Percentiles rank a stretch among this genome's conserved stretches.
Evolutionary conservation across 1,139 yeast genomes (phyloP).

Genomic region (Hemisphaericaspora xylanilytica): DNA sequence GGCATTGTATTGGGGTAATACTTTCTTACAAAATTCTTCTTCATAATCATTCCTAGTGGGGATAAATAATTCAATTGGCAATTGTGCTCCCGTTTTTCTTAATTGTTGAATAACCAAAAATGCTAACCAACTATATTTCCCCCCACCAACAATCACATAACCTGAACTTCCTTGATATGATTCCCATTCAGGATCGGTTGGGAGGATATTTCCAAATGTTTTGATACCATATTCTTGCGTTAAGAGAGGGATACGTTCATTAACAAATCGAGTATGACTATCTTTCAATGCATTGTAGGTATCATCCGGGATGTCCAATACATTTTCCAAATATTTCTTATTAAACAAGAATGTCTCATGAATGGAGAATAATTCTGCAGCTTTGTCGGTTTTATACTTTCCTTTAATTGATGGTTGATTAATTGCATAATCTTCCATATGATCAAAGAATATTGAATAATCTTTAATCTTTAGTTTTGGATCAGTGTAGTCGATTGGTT

Average conservation of each 20-base stretch:
- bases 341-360: constrained; percentile 31
- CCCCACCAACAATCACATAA: constrained; percentile 46
- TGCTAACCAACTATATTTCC: constrained; percentile 44
- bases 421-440: constrained; percentile 27
- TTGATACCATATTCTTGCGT: constrained; percentile 28
- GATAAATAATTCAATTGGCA: constrained; percentile 50
- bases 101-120: constrained; percentile 43
- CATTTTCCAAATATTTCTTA: constrained; percentile 38
- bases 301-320: constrained; percentile 35
- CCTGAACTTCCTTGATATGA: constrained; percentile 37
- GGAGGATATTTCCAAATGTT: constrained; percentile 40
- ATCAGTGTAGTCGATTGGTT: background rate
- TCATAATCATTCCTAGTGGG: constrained; percentile 52
- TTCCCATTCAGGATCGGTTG: constrained; percentile 35
- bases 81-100: constrained; percentile 36
- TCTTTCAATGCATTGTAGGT: constrained; percentile 30
- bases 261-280: constrained; percentile 33
- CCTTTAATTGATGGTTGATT: constrained; percentile 33
- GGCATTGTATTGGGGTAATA: constrained; percentile 52
- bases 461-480: constrained; percentile 18
- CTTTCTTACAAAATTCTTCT: constrained; percentile 48
- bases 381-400: constrained; percentile 32
- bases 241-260: constrained; percentile 30
- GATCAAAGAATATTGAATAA: constrained; percentile 32
- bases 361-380: constrained; percentile 29